Evolutionary conservation across 140 eudicot species (phyloP), one percentile per base, ranked within the genome.

Genomic region (Bidens hawaiensis): DNA sequence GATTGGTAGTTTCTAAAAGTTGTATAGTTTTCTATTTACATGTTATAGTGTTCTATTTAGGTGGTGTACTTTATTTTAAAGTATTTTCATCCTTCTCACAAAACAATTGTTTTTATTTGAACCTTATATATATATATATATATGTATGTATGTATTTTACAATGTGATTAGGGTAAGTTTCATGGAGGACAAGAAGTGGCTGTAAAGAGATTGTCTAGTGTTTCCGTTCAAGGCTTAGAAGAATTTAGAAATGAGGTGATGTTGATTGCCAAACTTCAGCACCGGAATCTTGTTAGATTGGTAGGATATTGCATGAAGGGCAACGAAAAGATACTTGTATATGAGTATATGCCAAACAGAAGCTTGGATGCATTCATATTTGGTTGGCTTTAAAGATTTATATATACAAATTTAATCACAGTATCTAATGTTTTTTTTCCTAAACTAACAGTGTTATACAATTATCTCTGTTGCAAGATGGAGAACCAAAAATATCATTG

Each of bases 221-320:
- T 62, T 33, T 79, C 89, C 1, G 54, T 18, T 17, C 89, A 83
- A 73, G 85, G 85, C 5, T 24, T 83, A 4, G 74, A 79, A 26
- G 89, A 83, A 21, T 79, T 83, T 33, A 71, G 48, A 66, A 83
- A 70, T 30, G 85, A 79, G 52, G 83, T 79, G 34, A 63, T 36
- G 5, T 33, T 83, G 61, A 83, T 79, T 0, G 89, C 85, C 13
- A 83, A 75, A 62, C 88, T 82, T 67, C 88, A 82, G 19, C 88
- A 82, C 63, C 75, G 84, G 0, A 82, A 82, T 64, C 84, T 82
- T 31, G 88, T 82, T n/a, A 74, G 79, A 31, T 62, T 82, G 27
- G 11, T 82, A 56, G 88, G 88, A 36, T 82, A 78, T 27, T 78
- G 84, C 73, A 76, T 68, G 41, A 61, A 63, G 57, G 84, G 78